Evolutionary conservation across 495 filamentous ascomycete species (phyloP).

Genomic region (Glarea lozoyensis): DNA sequence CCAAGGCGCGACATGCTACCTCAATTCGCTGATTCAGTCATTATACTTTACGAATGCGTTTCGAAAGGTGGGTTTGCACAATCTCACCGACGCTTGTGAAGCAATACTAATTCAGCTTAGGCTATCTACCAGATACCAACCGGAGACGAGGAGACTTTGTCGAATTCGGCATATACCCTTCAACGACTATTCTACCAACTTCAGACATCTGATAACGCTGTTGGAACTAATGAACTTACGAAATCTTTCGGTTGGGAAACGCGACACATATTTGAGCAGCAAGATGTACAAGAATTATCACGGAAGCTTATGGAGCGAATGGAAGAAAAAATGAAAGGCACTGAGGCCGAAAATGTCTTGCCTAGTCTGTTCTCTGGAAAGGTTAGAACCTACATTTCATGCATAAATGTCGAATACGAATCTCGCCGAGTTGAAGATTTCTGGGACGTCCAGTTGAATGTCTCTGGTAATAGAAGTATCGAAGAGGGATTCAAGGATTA

Average conservation of each 20-base stretch:
- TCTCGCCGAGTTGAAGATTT: conserved; percentile 93
- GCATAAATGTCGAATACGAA: conserved; percentile 96
- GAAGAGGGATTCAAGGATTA: conserved; percentile 95
- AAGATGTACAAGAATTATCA: conserved; percentile 96
- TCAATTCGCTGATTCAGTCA: conserved; percentile 95
- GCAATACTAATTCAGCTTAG: no score
- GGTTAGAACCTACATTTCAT: conserved; percentile 96
- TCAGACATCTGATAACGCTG: conserved; percentile 71
- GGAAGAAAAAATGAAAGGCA: conserved; percentile 97
- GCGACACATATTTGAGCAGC: conserved; percentile 95
- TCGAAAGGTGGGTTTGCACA: conserved; percentile 58
- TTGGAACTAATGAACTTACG: conserved; percentile 87
- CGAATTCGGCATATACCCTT: conserved; percentile 87
- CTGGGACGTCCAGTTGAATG: conserved; percentile 98
- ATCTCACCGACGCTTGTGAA: no score
- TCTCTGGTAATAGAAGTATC: conserved; percentile 83
- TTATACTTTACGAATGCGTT: conserved; percentile 97
- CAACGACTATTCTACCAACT: conserved; percentile 92
- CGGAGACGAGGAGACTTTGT: conserved; percentile 63
- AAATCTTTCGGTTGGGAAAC: conserved; percentile 97
- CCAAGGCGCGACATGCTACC: conserved; percentile 95
- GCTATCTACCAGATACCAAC: conserved; percentile 96
- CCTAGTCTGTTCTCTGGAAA: conserved; percentile 90
- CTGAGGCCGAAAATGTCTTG: conserved; percentile 84
- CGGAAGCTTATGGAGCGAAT: conserved; percentile 94